Evolutionary conservation across 352 stramenopile species (phyloP), one percentile per base, ranked within the genome.

Genomic region (Globisporangium abappressorium): DNA sequence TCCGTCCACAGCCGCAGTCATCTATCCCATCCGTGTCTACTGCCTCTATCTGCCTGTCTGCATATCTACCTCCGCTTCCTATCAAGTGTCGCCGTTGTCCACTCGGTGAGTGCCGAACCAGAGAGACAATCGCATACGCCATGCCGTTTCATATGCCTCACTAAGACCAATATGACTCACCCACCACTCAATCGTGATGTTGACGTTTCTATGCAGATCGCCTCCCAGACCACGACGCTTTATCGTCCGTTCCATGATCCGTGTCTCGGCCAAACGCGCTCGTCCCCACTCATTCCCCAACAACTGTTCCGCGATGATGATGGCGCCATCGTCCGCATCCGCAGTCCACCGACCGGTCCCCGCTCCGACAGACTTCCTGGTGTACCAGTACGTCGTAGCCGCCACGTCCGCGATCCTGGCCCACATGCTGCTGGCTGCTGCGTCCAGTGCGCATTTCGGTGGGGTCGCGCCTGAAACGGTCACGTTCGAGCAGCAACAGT

Each of bases 261-360:
- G 59, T 24, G 54, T 53, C 28, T 33, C 53, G 20, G 36, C 61
- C 26, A 71, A 71, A 47, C 66, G 66, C 7, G 38, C 58, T 26
- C 66, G 66, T 24, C 58, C 65, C 36, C 47, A 65, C 3, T 46
- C 57, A 7, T 41, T 30, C 22, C 8, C 33, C 22, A 36, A 26
- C 54, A 36, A 14, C 26, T 46, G 36, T 7, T 0, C 14, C 38
- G 15, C 43, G 12, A 58, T 47, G 38, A 36, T 55, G 41, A 43
- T 43, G 41, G 11, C 28, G 26, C 20, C 65, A 20, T 46, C 38
- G n/a, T 34, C 26, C 22, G 22, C 20, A 36, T n/a, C 33, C 12
- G 15, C 20, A 43, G 43, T 34, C 30, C 9, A 5, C 24, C 15
- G 43, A 1, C 20, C 43, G n/a, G 12, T 26, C 5, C n/a, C 61